Conservation (phyloP, 2,329 filamentous ascomycete species). For the Bipolaris oryzae region DNA sequence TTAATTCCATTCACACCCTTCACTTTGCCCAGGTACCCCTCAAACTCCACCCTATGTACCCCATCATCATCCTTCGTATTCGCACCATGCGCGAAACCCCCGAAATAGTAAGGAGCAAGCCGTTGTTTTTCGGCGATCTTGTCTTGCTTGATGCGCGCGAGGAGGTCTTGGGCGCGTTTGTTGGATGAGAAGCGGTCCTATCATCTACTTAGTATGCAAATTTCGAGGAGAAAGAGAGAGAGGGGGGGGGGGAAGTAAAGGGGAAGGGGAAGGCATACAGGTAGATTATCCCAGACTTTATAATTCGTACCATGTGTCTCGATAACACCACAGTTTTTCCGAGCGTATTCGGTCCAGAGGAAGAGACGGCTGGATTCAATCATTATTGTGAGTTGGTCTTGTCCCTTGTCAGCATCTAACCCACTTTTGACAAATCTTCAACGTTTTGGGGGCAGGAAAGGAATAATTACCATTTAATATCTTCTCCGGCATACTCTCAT, state of each 20-base stretch:
- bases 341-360: constrained; percentile 48
- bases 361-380: constrained; percentile 48
- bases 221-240: too few species aligned
- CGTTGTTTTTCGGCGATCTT: constrained; percentile 40
- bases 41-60: constrained; percentile 38
- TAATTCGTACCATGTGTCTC: constrained; percentile 46
- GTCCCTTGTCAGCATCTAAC: too few species aligned
- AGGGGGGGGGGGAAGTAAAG: too few species aligned
- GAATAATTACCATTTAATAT: constrained; percentile 39
- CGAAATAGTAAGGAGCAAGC: constrained; percentile 45
- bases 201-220: too few species aligned
- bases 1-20: constrained; percentile 17
- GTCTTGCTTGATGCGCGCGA: constrained; percentile 39
- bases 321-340: constrained; percentile 44
- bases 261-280: constrained; percentile 24
- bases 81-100: constrained; percentile 41
- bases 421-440: too few species aligned
- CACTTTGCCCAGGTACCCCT: not conserved
- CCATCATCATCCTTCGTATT: constrained; percentile 37
- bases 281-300: constrained; percentile 48
- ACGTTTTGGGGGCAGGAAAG: too few species aligned
- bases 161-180: constrained; percentile 42
- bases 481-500: constrained; percentile 52
- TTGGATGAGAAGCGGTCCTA: constrained; percentile 48
- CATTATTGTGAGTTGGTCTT: constrained; percentile 50